Evolutionary conservation across 139 green algal genomes (phyloP), one percentile per base, ranked within the genome.

Genomic region (Coccomyxa sp.): DNA sequence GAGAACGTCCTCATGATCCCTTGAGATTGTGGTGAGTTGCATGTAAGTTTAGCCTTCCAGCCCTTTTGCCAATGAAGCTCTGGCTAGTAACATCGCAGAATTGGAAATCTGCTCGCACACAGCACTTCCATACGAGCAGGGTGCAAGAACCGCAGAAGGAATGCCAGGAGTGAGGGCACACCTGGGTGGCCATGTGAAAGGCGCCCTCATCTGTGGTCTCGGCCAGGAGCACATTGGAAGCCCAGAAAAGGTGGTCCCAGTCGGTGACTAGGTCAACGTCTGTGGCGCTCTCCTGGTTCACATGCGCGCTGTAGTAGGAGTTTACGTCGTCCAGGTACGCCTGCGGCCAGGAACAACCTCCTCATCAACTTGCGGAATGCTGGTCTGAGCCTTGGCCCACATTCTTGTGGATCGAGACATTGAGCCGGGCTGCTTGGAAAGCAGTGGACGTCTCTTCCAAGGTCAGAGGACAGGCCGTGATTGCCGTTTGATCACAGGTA

Each of bases 221-320:
- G 21, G 90, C 90, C 82, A 92, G 77, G 45, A 93, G 82, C 68
- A 93, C 75, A 63, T 91, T 92, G 68, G 84, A 17, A 13, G 90
- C 87, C 87, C 86, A 92, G 83, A 89, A 92, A 38, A 92, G 80
- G 75, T 93, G 87, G 84, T 93, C 85, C 87, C 87, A 92, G 84
- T 93, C 88, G n/a, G 86, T 91, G 21, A 86, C 83, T 13, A 88
- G 82, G 79, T 81, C 75, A 58, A 21, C 77, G 17, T 89, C 79
- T 0, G 82, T 15, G 25, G 59, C 58, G 3, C 27, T 66, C 81
- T 93, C 90, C 15, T 80, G 31, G 30, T 85, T 59, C 32, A 90
- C 32, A 82, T 93, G 83, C 67, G 83, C 75, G 13, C 83, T 60
- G 80, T 91, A 92, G 31, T 79, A 90, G 31, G 80, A 79, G 31